Base-by-base conservation (phyloP, 805 yeast species). In the Ogataea pignaliae region DNA sequence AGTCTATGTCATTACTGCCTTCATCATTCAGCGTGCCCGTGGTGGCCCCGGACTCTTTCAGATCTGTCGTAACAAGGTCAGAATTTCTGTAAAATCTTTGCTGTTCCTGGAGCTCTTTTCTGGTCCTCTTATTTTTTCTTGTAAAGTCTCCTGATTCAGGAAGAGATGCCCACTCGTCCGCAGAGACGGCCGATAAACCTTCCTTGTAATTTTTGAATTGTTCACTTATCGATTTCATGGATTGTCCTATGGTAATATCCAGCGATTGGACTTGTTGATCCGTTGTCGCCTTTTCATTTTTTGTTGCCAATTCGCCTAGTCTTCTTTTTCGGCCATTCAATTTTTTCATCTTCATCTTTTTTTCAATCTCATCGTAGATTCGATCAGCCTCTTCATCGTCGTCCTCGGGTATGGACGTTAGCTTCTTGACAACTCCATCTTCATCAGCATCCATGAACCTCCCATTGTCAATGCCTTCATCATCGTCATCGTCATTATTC, bases 61-160 rank as follows among this genome's bases (percentile, higher is more conserved):
- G 46, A 1, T 68, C 68, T 0, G 52, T 21, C 2, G 85, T 53
- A 7, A 88, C 61, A 1, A 79, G 59, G 60, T 91, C 97, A 0
- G 96, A 93, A 2, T 85, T 86, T 10, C 96, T 88, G 59, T 88
- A 91, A 35, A 76, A 78, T 47, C 96, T 68, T 50, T 82, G 81
- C 45, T 78, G 77, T 52, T 70, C 73, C 55, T 82, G 84, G 38
- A 77, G 75, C 42, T 80, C 71, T 36, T 79, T 61, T 42, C 96
- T 68, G 39, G 75, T 68, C 44, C 98, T 67, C 53, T 89, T 88
- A 63, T 88, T 88, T 45, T 79, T 71, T 55, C 81, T 75, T 0
- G 99, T 93, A 55, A 87, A 69, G 62, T 91, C 98, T 1, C 88
- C 85, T 1, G 88, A 93, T 50, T 88, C 96, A 0, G 98, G 98